Evolutionary conservation across 768 basidiomycete genomes (phyloP).

Genomic region (Leccinum rimulosum): DNA sequence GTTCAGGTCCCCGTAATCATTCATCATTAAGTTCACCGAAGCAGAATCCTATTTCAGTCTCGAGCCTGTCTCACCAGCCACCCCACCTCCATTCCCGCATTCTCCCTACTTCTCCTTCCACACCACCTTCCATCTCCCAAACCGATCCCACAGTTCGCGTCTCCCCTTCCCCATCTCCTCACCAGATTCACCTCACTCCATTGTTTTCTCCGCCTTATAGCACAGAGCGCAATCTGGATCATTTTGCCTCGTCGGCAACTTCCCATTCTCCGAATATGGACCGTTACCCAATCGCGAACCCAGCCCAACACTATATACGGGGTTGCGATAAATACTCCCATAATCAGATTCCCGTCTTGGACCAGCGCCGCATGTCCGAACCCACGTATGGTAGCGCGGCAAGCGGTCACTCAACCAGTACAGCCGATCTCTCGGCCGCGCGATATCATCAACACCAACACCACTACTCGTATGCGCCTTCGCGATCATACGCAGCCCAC

Average conservation of each 20-base stretch:
- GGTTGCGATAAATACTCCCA: constrained; percentile 34
- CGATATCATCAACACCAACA: constrained; percentile 45
- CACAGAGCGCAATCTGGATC: constrained; percentile 44
- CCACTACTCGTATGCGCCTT: constrained; percentile 33
- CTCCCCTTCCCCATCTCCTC: constrained; percentile 43
- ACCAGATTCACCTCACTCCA: constrained; percentile 37
- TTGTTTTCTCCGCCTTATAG: constrained; percentile 41
- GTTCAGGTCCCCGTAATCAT: constrained; percentile 33
- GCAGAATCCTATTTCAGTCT: constrained; percentile 12
- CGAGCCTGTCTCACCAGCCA: constrained; percentile 17
- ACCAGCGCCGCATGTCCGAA: constrained; percentile 71
- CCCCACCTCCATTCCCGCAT: constrained; percentile 11
- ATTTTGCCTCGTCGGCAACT: constrained; percentile 42
- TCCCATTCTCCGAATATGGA: constrained; percentile 42
- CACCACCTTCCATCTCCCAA: neutral
- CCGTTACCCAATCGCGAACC: constrained; percentile 36
- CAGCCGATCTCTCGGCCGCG: constrained; percentile 30
- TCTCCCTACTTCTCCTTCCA: constrained; percentile 6
- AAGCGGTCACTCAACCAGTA: constrained; percentile 32
- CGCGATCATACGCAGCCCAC: constrained; percentile 38
- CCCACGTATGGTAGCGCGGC: constrained; percentile 49
- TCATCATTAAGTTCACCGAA: constrained; percentile 16
- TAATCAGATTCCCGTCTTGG: constrained; percentile 39
- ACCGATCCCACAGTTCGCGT: neutral
- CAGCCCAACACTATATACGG: constrained; percentile 42